Base-by-base conservation (phyloP, 2,329 filamentous ascomycete genomes). In the Alternaria panax region DNA sequence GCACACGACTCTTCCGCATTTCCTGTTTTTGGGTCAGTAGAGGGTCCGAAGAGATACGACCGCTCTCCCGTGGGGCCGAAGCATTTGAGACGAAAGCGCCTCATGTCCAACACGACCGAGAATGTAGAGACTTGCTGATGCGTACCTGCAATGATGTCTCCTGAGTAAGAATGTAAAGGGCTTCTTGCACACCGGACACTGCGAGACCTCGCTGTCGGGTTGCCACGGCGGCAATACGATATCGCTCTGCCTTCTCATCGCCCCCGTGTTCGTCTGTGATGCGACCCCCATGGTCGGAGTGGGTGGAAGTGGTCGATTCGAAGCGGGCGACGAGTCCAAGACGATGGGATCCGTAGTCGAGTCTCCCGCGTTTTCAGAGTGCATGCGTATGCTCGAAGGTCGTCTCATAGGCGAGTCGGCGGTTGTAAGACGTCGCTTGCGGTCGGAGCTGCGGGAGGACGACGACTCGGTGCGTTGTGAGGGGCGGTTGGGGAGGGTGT, bases 1-100 rank as follows among this genome's bases (percentile, higher is more conserved):
- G 78, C 94, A 98, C 24, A 98, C 94, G 8, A 98, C 93, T 62
- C 93, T 85, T 45, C 94, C 94, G 75, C 94, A 98, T 86, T 97
- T 97, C 67, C 89, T 91, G 46, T 55, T 18, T 22, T 27, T 11
- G 16, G 6, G 47, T 62, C 18, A 62, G 59, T n/a, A 36, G 5
- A 5, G 16, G 14, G 14, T 48, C 38, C 32, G 20, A 14, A 22
- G 16, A 16, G 16, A 16, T 20, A 22, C 9, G 6, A 27, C n/a
- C 24, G 20, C 20, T n/a, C 5, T 7, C 8, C 18, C 32, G 18
- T 51, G 18, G 30, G 6, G 38, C 30, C 11, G n/a, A 51, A 36
- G 48, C 48, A 40, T 24, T 11, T 51, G 9, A 11, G 18, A 27
- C 24, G 22, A 20, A 34, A 34, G 22, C 20, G 30, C 11, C 45